Evolutionary conservation across 805 yeast genomes (phyloP), one percentile per base, ranked within the genome.

Genomic region (Teunomyces aglyptinius): DNA sequence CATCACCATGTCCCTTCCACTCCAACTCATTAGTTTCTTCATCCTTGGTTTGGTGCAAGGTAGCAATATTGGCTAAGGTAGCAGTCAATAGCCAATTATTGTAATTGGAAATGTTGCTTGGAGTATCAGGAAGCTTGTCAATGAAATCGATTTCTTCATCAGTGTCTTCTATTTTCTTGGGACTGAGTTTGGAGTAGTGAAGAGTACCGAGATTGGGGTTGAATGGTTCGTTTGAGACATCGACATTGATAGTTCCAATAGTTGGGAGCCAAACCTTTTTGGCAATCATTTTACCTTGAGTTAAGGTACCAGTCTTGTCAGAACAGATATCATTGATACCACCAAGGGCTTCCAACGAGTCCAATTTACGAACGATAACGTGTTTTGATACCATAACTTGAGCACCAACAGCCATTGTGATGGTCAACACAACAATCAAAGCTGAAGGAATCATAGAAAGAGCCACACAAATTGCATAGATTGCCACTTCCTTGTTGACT

Each of bases 1-100:
- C 92, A 60, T 89, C 96, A 49, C 96, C 96, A 43, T 82, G 84
- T 7, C 89, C 90, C 55, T 78, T 80, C 95, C 95, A 88, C 3
- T 56, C 61, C 12, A 64, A 50, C 12, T 74, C 78, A 15, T 67
- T 64, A 26, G 76, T 76, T 13, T 70, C 73, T 32, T 56, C 63
- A 18, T 64, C 67, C n/a, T 60, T 65, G 48, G 75, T 67, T 53
- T 76, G 69, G 50, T 75, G 77, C 2, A 89, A 82, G 8, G 75
- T 73, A 3, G 96, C 92, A 57, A 88, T 81, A 56, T 89, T 89
- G 29, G 96, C 96, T 51, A 89, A 67, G 1, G 94, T 78, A 1
- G 95, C 89, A 41, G 85, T 71, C 20, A 66, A 59, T 45, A 86
- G 63, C 86, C 89, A 88, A 31, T 71, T 60, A 27, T 61, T 49